Percentiles rank a stretch among this genome's conserved stretches.
phyloP scores from a whole-genome alignment of 306 rosid genomes.

The Amphicarpaea edgeworthii region DNA sequence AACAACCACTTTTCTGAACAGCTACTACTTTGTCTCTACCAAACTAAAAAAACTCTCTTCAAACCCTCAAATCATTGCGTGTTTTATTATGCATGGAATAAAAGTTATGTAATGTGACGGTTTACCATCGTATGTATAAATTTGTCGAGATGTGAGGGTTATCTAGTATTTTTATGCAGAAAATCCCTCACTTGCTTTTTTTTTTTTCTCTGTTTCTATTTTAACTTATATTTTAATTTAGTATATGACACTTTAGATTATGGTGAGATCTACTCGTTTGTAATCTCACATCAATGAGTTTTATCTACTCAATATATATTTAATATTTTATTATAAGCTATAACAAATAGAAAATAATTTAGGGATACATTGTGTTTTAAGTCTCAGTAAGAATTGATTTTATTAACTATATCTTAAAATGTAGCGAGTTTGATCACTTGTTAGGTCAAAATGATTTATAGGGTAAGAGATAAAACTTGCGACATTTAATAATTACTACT shows the following conservation, averaged over 20 bases:
- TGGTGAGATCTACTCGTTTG: background rate
- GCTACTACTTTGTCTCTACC: background rate
- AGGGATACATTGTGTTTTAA: background rate
- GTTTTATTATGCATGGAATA: conserved; percentile 96
- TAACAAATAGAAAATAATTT: background rate
- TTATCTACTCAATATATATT: background rate
- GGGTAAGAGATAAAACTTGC: too few relatives aligned
- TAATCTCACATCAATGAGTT: background rate
- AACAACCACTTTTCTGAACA: conserved; percentile 21
- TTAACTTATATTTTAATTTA: background rate
- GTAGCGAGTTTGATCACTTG: too few relatives aligned
- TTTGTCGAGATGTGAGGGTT: conserved; percentile 46
- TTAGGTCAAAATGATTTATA: too few relatives aligned
- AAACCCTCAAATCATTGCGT: conserved; percentile 63
- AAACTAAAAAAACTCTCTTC: background rate
- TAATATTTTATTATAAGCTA: background rate
- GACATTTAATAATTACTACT: too few relatives aligned
- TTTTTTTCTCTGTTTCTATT: background rate
- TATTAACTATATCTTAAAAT: background rate
- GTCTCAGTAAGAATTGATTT: background rate
- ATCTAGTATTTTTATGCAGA: conserved; percentile 37
- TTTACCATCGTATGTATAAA: conserved; percentile 55
- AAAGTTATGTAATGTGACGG: conserved; percentile 56
- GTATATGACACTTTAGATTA: conserved; percentile 8
- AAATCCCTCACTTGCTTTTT: conserved; percentile 32